Base-by-base conservation (phyloP, 2,329 filamentous ascomycete genomes). In the Aspergillus nomiae region DNA sequence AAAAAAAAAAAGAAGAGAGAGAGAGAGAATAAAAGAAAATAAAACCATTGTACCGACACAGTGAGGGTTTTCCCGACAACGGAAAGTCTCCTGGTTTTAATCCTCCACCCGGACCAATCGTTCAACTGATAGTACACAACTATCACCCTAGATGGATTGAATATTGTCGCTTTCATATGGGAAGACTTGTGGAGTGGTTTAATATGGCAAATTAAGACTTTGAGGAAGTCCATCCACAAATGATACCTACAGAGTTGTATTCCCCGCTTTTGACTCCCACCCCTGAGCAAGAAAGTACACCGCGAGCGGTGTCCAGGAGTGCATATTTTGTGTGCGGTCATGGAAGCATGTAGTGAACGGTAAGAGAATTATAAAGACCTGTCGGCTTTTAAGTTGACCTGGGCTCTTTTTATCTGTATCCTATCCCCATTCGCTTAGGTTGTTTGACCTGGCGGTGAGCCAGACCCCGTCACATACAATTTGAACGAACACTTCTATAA, bases 371-470 rank as follows among this genome's bases (percentile, higher is more conserved):
- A 10, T 21, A 30, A 32, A 51, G 7, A 9, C 48, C 58, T 50
- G 24, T 54, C 34, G 14, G 24, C 41, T 28, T 16, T 24, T 38
- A 41, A 54, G 41, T 41, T 56, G 51, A 19, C 6, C 46, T 9
- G 8, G 8, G 30, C 14, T 10, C 26, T n/a, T 9, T 28, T 26
- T 11, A 50, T 26, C 46, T 50, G 7, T 12, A 50, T 11, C 46
- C 26, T 7, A 16, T 16, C 26, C 46, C 46, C 14, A 26, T 8
- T 41, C 36, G 26, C 14, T 50, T 50, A 54, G 28, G 21, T 41
- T 48, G 59, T 50, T 38, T 55, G 51, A 56, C 32, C 30, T 55
- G 41, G 51, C 58, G 51, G 58, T 60, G 36, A 61, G 28, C 38
- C 38, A 26, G 30, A 16, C 21, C 34, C 21, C 16, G 26, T 51